Percentiles rank a stretch among this genome's conserved stretches.
phyloP scores from a whole-genome alignment of 2,329 filamentous ascomycete species.

The Trichoderma atrobrunneum region DNA sequence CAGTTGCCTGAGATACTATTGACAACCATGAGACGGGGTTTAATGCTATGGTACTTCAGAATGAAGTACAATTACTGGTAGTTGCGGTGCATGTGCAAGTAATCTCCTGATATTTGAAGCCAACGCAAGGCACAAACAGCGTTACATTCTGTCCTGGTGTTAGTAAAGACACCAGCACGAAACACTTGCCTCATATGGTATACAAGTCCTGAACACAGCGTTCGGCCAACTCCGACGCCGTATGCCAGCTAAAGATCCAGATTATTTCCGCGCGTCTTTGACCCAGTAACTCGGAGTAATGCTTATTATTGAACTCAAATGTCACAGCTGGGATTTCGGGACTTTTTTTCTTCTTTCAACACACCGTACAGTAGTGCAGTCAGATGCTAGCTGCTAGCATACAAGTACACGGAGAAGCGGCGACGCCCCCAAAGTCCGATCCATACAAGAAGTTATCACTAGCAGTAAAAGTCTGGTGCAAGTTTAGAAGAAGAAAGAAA shows the following conservation, averaged over 20 bases:
- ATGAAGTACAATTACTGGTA: neutral
- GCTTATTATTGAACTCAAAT: neutral
- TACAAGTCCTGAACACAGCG: neutral
- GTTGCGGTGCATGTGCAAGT: neutral
- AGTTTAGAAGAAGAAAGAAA: neutral
- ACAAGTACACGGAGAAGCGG: neutral
- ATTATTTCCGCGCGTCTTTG: neutral
- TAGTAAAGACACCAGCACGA: neutral
- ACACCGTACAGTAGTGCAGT: neutral
- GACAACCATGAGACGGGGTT: neutral
- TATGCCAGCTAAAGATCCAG: neutral
- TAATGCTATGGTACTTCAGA: neutral
- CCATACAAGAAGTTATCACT: neutral
- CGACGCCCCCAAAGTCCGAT: neutral
- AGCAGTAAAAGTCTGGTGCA: neutral
- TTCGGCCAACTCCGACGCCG: neutral
- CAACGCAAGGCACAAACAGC: neutral
- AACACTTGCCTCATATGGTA: neutral
- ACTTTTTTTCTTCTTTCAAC: neutral
- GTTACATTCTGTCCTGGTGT: neutral
- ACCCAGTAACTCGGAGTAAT: neutral
- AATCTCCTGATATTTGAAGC: neutral
- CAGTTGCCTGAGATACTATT: neutral
- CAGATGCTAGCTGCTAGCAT: neutral
- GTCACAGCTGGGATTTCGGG: neutral